phyloP scores from a whole-genome alignment of 2,329 filamentous ascomycete species.

The Colletotrichum tropicale region DNA sequence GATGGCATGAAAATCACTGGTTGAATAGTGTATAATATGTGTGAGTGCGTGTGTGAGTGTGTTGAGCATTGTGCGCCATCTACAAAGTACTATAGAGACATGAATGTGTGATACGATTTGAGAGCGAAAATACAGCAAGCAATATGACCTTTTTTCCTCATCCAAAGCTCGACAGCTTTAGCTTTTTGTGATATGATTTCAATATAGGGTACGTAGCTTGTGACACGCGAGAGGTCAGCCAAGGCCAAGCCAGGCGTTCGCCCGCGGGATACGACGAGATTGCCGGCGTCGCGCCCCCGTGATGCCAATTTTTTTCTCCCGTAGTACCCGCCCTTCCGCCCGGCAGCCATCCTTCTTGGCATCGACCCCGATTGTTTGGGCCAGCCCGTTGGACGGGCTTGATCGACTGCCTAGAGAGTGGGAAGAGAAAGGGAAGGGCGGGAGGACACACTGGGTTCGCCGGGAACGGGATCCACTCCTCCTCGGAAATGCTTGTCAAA shows the following conservation, averaged over 20 bases:
- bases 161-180: background rate
- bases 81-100: slow-evolving; percentile 16
- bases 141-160: background rate
- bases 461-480: background rate
- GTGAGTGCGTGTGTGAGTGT: background rate
- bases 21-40: slow-evolving; percentile 19
- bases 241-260: background rate
- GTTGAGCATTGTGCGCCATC: slow-evolving; percentile 17
- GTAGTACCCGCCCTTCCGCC: background rate
- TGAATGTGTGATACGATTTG: slow-evolving; percentile 6
- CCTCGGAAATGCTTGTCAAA: slow-evolving; percentile 6
- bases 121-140: slow-evolving; percentile 15
- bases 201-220: background rate
- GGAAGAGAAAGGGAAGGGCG: background rate
- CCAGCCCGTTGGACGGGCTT: background rate
- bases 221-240: background rate
- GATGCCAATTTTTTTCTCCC: background rate
- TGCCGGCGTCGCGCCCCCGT: background rate
- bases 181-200: background rate
- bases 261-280: background rate
- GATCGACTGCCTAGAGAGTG: background rate
- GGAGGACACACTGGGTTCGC: background rate
- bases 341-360: slow-evolving; percentile 8
- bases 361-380: background rate
- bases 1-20: background rate